Evolutionary conservation across 331 rosid species (phyloP).

Genomic region (Saraca asoca): DNA sequence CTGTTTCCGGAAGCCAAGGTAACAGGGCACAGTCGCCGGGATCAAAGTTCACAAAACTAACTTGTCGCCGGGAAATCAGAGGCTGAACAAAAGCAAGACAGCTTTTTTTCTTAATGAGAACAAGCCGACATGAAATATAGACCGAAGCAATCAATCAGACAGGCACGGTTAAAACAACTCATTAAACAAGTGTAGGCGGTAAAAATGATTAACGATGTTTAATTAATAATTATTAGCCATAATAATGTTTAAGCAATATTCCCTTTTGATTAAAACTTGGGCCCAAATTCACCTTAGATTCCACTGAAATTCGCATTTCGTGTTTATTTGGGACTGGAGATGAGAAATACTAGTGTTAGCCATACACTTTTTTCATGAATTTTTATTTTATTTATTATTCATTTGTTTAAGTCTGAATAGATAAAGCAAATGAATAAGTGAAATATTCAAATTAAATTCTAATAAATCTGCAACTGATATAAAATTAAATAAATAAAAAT

Average conservation of each 20-base stretch:
- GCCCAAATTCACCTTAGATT: no score
- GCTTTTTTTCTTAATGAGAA: slow-evolving; percentile 55
- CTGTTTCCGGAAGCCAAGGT: slow-evolving; percentile 38
- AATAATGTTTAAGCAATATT: slow-evolving; percentile 42
- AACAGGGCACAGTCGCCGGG: slow-evolving; percentile 45
- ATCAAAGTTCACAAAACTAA: slow-evolving; percentile 60
- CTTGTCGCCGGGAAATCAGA: slow-evolving; percentile 85
- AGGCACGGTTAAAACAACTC: slow-evolving; percentile 41
- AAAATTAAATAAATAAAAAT: background rate
- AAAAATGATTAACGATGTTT: slow-evolving; percentile 20
- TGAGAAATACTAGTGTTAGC: background rate
- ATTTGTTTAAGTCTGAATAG: no score
- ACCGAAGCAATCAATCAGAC: slow-evolving; percentile 48
- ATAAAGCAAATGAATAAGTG: no score
- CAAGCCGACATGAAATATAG: slow-evolving; percentile 69
- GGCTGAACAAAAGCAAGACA: slow-evolving; percentile 50
- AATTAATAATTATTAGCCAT: slow-evolving; percentile 37
- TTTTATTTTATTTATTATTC: no score
- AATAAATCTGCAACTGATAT: no score
- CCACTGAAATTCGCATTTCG: slow-evolving; percentile 32
- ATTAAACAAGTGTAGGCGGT: slow-evolving; percentile 25
- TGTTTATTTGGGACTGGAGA: slow-evolving; percentile 1
- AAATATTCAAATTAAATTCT: no score
- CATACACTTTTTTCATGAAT: no score
- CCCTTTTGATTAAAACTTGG: slow-evolving; percentile 34